A percentile compares a stretch with the other conserved stretches of the same genome.
phyloP scores from a whole-genome alignment of 345 rosid genomes.

The Mangifera indica region DNA sequence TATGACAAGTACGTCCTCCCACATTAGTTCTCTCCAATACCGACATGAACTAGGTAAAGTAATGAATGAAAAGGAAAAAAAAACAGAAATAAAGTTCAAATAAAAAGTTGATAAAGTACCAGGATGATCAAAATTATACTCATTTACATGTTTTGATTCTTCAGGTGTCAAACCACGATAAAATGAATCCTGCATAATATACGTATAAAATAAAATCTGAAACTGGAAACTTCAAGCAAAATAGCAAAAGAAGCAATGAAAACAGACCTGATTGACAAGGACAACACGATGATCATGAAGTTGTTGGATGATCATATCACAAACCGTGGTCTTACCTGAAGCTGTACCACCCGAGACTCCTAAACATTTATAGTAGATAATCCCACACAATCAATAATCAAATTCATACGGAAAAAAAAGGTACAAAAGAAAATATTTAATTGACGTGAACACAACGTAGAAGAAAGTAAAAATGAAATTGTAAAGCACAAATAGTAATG shows the following conservation, averaged over 20 bases:
- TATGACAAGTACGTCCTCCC: too few relatives aligned
- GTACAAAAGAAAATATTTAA: background rate
- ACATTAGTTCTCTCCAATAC: background rate
- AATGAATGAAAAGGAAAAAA: background rate
- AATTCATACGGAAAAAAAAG: background rate
- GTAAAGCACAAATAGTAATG: background rate
- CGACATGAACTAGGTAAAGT: background rate
- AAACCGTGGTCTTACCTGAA: constrained; percentile 97
- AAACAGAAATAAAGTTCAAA: background rate
- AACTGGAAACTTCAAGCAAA: background rate
- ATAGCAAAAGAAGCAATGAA: background rate
- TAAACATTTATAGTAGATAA: constrained; percentile 17
- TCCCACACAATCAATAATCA: constrained; percentile 1
- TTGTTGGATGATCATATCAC: constrained; percentile 98
- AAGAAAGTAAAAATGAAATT: background rate
- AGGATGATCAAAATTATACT: constrained; percentile 98
- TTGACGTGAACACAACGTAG: background rate
- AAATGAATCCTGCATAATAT: constrained; percentile 72
- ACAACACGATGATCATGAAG: constrained; percentile 99
- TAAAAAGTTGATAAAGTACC: constrained; percentile 38
- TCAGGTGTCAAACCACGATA: constrained; percentile 89
- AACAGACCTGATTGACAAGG: constrained; percentile 81
- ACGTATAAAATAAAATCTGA: background rate
- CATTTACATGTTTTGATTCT: constrained; percentile 74
- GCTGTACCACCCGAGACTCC: constrained; percentile 99